Conservation (phyloP, 345 rosid genomes). For the Acer saccharum region DNA sequence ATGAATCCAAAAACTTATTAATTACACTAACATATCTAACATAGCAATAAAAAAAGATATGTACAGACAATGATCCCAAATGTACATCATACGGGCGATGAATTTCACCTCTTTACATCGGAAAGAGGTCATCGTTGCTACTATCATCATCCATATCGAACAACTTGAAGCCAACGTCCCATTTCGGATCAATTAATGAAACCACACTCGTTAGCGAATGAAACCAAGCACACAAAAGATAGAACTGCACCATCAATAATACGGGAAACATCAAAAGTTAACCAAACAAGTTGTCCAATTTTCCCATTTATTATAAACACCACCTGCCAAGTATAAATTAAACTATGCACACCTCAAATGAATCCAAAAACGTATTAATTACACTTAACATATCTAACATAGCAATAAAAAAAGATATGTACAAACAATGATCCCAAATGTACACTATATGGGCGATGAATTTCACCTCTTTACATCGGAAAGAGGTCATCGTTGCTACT, state of each 20-base stretch:
- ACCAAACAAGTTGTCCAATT: slow-evolving; percentile 1
- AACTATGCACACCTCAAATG: slow-evolving; percentile 8
- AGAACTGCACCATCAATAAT: background rate
- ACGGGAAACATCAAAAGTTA: background rate
- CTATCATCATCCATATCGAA: slow-evolving; percentile 45
- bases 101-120: slow-evolving; percentile 36
- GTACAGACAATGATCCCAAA: slow-evolving; percentile 33
- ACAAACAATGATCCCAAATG: slow-evolving; percentile 32
- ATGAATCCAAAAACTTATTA: slow-evolving; percentile 16
- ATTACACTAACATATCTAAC: slow-evolving; percentile 1
- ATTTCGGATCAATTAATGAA: slow-evolving; percentile 30
- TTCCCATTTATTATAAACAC: slow-evolving; percentile 9
- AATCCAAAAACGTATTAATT: slow-evolving; percentile 13
- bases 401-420: slow-evolving; percentile 21
- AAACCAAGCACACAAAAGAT: background rate
- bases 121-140: slow-evolving; percentile 32
- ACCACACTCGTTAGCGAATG: background rate
- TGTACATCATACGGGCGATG: slow-evolving; percentile 36
- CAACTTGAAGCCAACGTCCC: slow-evolving; percentile 69
- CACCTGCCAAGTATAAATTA: background rate
- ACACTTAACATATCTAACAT: slow-evolving; percentile 2
- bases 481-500: slow-evolving; percentile 29
- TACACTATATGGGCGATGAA: slow-evolving; percentile 31
- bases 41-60: slow-evolving; percentile 18
- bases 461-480: slow-evolving; percentile 40